Conservation (phyloP, 1,284 basidiomycete species). For the Ganoderma lingzhi region DNA sequence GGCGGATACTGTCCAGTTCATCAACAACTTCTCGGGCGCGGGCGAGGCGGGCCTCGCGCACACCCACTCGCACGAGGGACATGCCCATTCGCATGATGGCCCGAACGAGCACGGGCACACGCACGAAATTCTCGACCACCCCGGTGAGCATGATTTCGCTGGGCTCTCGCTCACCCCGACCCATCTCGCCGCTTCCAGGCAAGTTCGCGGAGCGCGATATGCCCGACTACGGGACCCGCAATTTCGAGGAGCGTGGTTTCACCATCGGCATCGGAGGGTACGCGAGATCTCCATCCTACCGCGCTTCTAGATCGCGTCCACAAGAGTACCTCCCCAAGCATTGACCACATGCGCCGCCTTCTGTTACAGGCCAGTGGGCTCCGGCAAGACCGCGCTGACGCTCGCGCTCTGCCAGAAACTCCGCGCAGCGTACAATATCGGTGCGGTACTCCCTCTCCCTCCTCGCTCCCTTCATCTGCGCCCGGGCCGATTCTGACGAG, state of each 20-base stretch:
- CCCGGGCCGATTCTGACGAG: background rate
- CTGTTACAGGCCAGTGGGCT: slow-evolving; percentile 85
- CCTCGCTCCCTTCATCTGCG: background rate
- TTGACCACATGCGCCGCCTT: slow-evolving; percentile 4
- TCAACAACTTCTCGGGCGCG: slow-evolving; percentile 63
- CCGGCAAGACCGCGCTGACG: slow-evolving; percentile 96
- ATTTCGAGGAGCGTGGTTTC: slow-evolving; percentile 95
- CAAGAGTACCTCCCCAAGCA: background rate
- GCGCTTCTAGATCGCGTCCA: too few species aligned
- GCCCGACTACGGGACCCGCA: slow-evolving; percentile 85
- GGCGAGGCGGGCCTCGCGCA: slow-evolving; percentile 46
- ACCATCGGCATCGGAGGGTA: slow-evolving; percentile 98
- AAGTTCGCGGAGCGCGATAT: slow-evolving; percentile 94
- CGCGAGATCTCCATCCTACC: slow-evolving; percentile 6
- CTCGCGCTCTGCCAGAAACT: slow-evolving; percentile 91
- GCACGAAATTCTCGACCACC: slow-evolving; percentile 89
- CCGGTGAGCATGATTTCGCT: slow-evolving; percentile 60
- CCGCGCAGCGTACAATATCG: slow-evolving; percentile 89
- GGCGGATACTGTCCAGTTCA: slow-evolving; percentile 63
- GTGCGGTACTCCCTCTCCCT: slow-evolving; percentile 50
- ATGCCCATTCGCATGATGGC: slow-evolving; percentile 53
- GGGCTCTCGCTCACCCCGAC: background rate
- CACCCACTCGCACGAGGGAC: slow-evolving; percentile 42
- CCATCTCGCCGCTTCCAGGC: slow-evolving; percentile 55
- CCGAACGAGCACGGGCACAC: slow-evolving; percentile 87